Evolutionary conservation across 768 basidiomycete species (phyloP), one percentile per base, ranked within the genome.

Genomic region (Mycena chlorophos): DNA sequence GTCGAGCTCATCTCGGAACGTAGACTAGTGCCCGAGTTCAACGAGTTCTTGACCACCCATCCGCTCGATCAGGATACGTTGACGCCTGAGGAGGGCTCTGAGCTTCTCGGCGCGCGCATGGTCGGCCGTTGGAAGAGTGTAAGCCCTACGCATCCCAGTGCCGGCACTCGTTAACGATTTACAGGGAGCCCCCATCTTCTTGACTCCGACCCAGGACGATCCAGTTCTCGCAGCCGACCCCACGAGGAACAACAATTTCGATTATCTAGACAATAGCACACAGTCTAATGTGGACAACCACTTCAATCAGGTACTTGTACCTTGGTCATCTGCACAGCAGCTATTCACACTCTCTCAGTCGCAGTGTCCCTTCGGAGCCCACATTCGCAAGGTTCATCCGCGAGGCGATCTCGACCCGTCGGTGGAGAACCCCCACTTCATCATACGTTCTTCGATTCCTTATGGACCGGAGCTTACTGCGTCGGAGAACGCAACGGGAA

Each of bases 41-140:
- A 68, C 61, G 17, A 63, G 26, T 69, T 66, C 56, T 58, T 63
- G 13, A 34, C 50, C 4, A 62, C 64, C 37, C 28, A 68, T 39
- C 59, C 66, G 13, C 57, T 68, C 12, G 55, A 55, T 19, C 52
- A 50, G 8, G 48, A 29, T 4, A 46, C 39, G 2, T 49, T 68
- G 37, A 68, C 55, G 13, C 53, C 50, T 12, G 57, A 62, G 27
- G 48, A 70, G 52, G 65, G 69, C 23, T 60, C 66, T n/a, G 69
- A 62, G 19, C 65, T 70, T 39, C 58, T 66, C 5, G 69, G 68
- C 37, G 72, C 71, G 17, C 63, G 72, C 34, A 66, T 74, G 62
- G 58, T 73, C 17, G 72, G 72, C 1, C 62, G 72, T 2, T 74
- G 69, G 70, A 71, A 69, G 53, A 68, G 66, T 49, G 69, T 68